Evolutionary conservation across 345 rosid genomes (phyloP).

Genomic region (Heritiera littoralis): DNA sequence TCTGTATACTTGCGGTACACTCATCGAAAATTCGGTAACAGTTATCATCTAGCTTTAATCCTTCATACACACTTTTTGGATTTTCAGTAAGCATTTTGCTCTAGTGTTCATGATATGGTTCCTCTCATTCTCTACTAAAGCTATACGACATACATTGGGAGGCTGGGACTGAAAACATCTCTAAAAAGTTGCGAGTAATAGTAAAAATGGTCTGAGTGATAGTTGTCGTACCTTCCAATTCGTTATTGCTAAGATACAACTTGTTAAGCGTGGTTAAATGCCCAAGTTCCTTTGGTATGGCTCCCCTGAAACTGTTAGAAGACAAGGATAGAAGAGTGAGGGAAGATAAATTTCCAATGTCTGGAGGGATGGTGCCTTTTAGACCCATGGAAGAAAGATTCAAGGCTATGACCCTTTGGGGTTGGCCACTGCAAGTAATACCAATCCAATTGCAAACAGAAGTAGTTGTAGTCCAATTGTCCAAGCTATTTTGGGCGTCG

Average conservation of each 20-base stretch:
- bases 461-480: constrained; percentile 20
- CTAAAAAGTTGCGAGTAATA: background rate
- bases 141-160: background rate
- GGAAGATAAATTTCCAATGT: constrained; percentile 19
- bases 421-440: constrained; percentile 17
- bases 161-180: background rate
- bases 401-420: constrained; percentile 22
- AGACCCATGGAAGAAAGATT: constrained; percentile 23
- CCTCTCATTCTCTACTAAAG: background rate
- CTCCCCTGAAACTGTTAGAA: background rate
- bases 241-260: constrained; percentile 16
- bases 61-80: background rate
- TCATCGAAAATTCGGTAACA: no score
- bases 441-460: constrained; percentile 33
- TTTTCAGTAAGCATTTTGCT: no score
- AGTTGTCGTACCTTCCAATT: constrained; percentile 15
- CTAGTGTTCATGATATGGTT: background rate
- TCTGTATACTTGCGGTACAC: no score
- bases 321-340: background rate
- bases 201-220: background rate
- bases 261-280: background rate
- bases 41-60: background rate
- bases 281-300: background rate
- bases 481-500: constrained; percentile 11
- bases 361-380: constrained; percentile 28